These are phyloP conservation scores for Cetraspora pellucida DNA, from an alignment of 192 early-diverging fungal species.

Conservation along the genomic window DNA sequence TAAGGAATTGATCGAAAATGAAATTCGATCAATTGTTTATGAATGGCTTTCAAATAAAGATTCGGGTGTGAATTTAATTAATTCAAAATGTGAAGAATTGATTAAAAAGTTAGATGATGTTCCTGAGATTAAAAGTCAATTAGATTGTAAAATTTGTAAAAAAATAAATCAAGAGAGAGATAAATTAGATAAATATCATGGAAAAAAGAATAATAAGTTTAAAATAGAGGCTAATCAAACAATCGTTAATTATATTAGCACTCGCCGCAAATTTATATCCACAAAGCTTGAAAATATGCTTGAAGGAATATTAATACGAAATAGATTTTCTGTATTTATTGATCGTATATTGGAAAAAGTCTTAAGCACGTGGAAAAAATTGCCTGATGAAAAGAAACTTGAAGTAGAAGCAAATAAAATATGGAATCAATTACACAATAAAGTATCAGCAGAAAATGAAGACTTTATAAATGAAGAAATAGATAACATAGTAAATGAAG, in stretches of 20 bases:
- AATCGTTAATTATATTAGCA: not conserved
- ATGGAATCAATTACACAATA: constrained; percentile 5
- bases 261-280: not conserved
- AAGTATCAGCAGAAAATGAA: not conserved
- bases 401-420: constrained; percentile 7
- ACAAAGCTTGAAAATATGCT: constrained; percentile 1
- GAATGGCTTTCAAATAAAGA: not conserved
- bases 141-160: not conserved
- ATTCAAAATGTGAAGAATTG: not conserved
- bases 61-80: not conserved
- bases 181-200: constrained; percentile 5
- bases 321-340: constrained; percentile 5
- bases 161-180: not conserved
- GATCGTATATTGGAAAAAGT: not conserved
- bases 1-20: not conserved
- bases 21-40: constrained; percentile 5
- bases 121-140: not conserved
- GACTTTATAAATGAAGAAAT: constrained; percentile 7
- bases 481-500: constrained; percentile 6
- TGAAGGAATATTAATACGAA: constrained; percentile 1
- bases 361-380: not conserved
- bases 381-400: constrained; percentile 9
- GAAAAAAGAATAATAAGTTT: not conserved
- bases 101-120: not conserved
- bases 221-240: constrained; percentile 12